These are phyloP conservation scores for Ephemerocybe angulata DNA, from an alignment of 768 basidiomycete species.

Conservation along the genomic window DNA sequence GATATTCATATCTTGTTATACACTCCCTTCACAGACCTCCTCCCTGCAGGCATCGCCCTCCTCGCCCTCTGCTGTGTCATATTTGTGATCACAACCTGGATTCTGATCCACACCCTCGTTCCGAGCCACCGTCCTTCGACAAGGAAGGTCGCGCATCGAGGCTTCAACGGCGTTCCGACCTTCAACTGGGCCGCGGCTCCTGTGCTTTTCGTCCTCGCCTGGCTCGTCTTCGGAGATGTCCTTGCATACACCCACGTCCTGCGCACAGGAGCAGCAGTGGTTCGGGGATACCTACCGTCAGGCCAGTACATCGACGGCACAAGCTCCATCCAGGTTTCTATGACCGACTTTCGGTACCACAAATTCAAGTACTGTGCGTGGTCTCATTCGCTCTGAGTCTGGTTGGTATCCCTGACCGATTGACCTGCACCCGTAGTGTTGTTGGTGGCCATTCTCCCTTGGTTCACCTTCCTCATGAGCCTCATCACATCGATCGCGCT, in stretches of 20 bases:
- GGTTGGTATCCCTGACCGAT: too few relatives aligned
- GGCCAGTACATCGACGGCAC: not conserved
- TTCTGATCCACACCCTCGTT: not conserved
- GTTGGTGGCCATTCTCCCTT: not conserved
- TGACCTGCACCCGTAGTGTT: too few relatives aligned
- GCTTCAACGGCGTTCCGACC: not conserved
- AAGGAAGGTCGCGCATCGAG: not conserved
- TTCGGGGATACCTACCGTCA: not conserved
- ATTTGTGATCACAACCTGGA: not conserved
- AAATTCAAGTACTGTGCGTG: not conserved
- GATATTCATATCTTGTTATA: not conserved
- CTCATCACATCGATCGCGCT: not conserved
- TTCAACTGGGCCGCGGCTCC: not conserved
- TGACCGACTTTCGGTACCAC: not conserved
- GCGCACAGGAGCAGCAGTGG: not conserved
- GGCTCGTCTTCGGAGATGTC: not conserved
- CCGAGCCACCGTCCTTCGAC: not conserved
- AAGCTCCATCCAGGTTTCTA: not conserved
- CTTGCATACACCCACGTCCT: not conserved
- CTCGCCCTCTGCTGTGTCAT: not conserved
- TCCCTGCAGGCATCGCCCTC: not conserved
- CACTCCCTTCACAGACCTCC: not conserved
- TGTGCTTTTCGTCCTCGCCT: not conserved
- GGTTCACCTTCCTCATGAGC: not conserved
- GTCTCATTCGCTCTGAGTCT: not conserved